These are phyloP conservation scores for Protostelium mycophagum DNA, from an alignment of 78 protist species.

Conservation along the genomic window DNA sequence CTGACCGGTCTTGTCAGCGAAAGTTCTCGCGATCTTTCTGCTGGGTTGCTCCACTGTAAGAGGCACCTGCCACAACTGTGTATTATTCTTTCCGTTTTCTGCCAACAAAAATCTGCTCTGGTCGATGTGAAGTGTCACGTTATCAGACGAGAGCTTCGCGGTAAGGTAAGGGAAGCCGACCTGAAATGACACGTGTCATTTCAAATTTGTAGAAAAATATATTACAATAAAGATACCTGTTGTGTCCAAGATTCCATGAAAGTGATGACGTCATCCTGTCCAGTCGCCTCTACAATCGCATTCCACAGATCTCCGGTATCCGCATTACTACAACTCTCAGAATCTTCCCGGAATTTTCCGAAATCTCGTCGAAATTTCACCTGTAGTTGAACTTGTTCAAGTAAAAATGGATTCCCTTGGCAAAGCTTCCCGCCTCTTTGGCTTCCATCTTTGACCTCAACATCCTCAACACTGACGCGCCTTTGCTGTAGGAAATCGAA, in stretches of 20 bases:
- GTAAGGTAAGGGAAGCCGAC: neutral
- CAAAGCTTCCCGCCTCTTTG: neutral
- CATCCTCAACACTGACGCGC: slow-evolving; percentile 76
- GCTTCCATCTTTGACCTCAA: neutral
- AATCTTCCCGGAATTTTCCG: neutral
- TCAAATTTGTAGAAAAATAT: too few species aligned
- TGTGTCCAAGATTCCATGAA: neutral
- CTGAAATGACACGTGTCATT: neutral
- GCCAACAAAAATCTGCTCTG: neutral
- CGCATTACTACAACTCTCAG: neutral
- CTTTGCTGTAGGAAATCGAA: slow-evolving; percentile 75
- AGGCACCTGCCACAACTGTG: neutral
- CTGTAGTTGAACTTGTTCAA: neutral
- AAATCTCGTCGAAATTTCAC: neutral
- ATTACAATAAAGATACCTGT: neutral
- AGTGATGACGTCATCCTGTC: neutral
- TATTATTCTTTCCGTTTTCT: too few species aligned
- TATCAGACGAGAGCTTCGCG: neutral
- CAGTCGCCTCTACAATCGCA: neutral
- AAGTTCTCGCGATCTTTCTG: too few species aligned
- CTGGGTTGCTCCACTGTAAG: too few species aligned
- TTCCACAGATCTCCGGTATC: neutral
- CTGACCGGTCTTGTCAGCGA: too few species aligned
- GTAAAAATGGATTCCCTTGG: neutral
- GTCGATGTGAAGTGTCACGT: neutral